Evolutionary conservation across 2,329 filamentous ascomycete species (phyloP), one percentile per base, ranked within the genome.

Genomic region (Hymenoscyphus fraxineus): DNA sequence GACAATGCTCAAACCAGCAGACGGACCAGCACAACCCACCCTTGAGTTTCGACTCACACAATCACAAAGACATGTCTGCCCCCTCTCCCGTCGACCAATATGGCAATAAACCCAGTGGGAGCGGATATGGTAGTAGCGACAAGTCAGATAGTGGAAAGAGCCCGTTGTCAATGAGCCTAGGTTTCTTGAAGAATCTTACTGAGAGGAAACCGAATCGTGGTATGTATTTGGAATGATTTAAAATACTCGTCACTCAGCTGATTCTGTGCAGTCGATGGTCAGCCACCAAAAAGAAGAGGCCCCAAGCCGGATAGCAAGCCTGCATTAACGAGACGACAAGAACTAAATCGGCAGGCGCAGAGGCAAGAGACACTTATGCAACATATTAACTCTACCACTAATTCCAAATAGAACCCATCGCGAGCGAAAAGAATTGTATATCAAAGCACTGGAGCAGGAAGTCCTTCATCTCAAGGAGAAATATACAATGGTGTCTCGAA

Each of bases 251-350:
- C 47, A 65, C n/a, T 32, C 60, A 12, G 44, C 54, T 59, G 39
- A 63, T 31, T 16, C 39, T 19, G 47, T 19, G 27, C 47, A 68
- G 65, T 64, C 89, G 93, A 97, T 81, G 93, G 92, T 57, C 89
- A 95, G 73, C 83, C 90, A 9, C 87, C 92, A 2, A 99, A 98
- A 79, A 87, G 92, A 70, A 87, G 95, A 77, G 95, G 95, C 1
- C 95, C 95, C 0, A 98, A 98, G 76, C 95, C 95, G 22, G 95
- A 98, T 77, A 96, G 91, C 80, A 97, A 96, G 76, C 95, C 95
- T 19, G 94, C 95, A 56, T 80, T 97, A 73, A 98, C 94, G 22
- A 85, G 94, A 67, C 87, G 94, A 68, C 95, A 98, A 76, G 94
- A 98, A 77, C 81, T 98, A 66, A 98, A 98, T 76, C 87, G 95